Evolutionary conservation across 305 asterid genomes (phyloP).

Genomic region (Fraxinus albicans): DNA sequence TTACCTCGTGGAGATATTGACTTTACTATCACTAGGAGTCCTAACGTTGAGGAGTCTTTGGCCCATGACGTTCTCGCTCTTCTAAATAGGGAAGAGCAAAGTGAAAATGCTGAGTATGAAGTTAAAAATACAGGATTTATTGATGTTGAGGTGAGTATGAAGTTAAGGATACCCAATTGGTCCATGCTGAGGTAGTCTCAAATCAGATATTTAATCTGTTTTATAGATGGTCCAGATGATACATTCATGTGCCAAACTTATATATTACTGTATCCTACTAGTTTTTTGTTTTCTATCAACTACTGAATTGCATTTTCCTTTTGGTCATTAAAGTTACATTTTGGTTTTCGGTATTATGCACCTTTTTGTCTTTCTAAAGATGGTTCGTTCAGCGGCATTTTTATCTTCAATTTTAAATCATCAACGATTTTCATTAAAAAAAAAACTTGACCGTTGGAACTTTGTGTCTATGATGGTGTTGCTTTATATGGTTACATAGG

Average conservation of each 20-base stretch:
- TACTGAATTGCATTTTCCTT: neutral
- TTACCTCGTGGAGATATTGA: conserved; percentile 96
- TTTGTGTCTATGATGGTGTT: neutral
- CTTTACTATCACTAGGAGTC: conserved; percentile 57
- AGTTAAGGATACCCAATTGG: conserved; percentile 52
- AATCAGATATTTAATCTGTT: conserved; percentile 17
- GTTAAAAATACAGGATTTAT: conserved; percentile 61
- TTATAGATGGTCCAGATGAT: conserved; percentile 14
- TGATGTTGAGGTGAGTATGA: no score
- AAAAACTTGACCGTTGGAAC: neutral
- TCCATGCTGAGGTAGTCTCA: conserved; percentile 82
- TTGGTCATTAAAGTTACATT: neutral
- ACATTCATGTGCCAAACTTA: neutral
- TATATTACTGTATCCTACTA: neutral
- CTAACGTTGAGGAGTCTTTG: conserved; percentile 48
- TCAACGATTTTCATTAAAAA: neutral
- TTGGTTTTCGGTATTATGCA: neutral
- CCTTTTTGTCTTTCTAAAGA: neutral
- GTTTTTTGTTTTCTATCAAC: neutral
- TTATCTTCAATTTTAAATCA: neutral
- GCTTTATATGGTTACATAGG: neutral
- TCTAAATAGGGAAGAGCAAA: conserved; percentile 58
- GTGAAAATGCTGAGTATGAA: conserved; percentile 49
- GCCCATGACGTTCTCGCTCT: conserved; percentile 62
- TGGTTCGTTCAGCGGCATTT: neutral